Evolutionary conservation across 345 rosid species (phyloP).

Genomic region (Kernera saxatilis): DNA sequence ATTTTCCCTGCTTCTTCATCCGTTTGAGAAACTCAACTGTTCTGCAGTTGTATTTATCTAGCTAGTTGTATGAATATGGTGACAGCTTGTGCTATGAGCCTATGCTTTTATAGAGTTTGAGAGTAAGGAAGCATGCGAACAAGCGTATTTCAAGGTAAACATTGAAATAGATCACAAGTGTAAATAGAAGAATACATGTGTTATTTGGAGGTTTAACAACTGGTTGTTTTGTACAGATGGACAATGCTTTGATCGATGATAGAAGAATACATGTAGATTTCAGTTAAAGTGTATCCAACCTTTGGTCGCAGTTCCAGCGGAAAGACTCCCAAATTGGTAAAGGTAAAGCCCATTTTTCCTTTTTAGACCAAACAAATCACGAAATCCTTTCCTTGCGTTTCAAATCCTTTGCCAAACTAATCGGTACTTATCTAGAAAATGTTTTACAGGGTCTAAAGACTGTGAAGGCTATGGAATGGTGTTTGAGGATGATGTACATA

Average conservation of each 20-base stretch:
- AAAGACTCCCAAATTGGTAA: slow-evolving; percentile 50
- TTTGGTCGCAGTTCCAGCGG: slow-evolving; percentile 65
- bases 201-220: background rate
- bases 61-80: slow-evolving; percentile 24
- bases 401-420: no score
- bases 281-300: slow-evolving; percentile 92
- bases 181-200: background rate
- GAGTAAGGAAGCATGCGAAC: slow-evolving; percentile 67
- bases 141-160: slow-evolving; percentile 75
- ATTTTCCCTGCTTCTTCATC: background rate
- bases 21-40: background rate
- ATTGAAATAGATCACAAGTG: background rate
- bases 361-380: no score
- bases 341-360: slow-evolving; percentile 34
- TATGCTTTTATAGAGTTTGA: slow-evolving; percentile 94
- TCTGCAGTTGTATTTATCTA: background rate
- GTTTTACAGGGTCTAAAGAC: no score
- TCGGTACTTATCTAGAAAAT: no score
- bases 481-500: slow-evolving; percentile 15
- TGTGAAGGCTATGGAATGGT: slow-evolving; percentile 18
- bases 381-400: no score
- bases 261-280: slow-evolving; percentile 96
- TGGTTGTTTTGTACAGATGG: slow-evolving; percentile 59
- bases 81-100: slow-evolving; percentile 95
- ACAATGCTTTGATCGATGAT: slow-evolving; percentile 95